Conservation (phyloP, 805 yeast species). For the Schwanniomyces polymorphus region DNA sequence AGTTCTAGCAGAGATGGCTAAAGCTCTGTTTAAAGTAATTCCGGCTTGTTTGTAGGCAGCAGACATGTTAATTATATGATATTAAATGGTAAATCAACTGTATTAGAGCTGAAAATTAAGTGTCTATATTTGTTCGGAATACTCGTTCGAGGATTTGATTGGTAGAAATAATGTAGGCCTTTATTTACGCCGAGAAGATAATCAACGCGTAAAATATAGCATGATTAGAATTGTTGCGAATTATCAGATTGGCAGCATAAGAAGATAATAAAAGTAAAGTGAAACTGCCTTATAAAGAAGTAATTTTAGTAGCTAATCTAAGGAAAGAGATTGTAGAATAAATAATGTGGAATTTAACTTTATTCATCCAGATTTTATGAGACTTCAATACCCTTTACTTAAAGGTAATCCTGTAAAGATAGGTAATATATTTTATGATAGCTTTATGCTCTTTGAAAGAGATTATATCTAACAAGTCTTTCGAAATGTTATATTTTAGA, state of each 20-base stretch:
- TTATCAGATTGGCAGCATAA: not conserved
- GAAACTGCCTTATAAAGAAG: no score
- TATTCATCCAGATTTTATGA: no score
- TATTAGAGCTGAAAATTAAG: not conserved
- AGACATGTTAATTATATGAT: slow-evolving; percentile 28
- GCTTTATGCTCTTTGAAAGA: no score
- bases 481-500: no score
- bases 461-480: no score
- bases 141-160: slow-evolving; percentile 6
- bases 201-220: not conserved
- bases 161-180: slow-evolving; percentile 4
- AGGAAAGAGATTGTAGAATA: no score
- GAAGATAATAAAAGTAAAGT: no score
- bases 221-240: not conserved
- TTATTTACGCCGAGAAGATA: slow-evolving; percentile 2
- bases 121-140: not conserved
- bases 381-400: no score
- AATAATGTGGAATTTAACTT: no score
- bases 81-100: not conserved
- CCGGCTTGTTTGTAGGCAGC: slow-evolving; percentile 49
- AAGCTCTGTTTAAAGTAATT: slow-evolving; percentile 74
- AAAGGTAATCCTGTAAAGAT: no score
- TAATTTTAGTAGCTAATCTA: no score
- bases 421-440: no score
- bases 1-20: slow-evolving; percentile 86